These are phyloP conservation scores for Rhodosporidiobolus sp. DNA, from an alignment of 768 basidiomycete genomes.

Conservation along the genomic window DNA sequence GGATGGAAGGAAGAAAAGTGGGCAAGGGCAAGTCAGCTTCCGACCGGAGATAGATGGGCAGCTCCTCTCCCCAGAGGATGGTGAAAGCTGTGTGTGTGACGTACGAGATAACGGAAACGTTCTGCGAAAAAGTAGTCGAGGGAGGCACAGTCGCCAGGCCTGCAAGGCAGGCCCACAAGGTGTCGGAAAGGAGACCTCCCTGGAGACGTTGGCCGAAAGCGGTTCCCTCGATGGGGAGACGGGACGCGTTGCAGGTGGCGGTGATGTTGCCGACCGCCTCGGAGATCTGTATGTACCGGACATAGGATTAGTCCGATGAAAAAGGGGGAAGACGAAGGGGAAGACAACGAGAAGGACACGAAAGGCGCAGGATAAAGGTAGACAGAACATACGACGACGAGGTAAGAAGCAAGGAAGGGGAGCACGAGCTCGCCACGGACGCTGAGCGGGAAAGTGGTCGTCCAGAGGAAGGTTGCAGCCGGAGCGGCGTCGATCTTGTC, in stretches of 20 bases:
- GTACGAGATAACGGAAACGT: constrained; percentile 56
- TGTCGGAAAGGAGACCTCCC: constrained; percentile 75
- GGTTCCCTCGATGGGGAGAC: constrained; percentile 56
- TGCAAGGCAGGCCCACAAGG: constrained; percentile 70
- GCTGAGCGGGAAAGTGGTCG: constrained; percentile 68
- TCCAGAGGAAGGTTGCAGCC: constrained; percentile 62
- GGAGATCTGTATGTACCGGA: constrained; percentile 59
- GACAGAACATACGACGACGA: constrained; percentile 44
- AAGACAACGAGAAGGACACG: background rate
- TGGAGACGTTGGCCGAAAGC: constrained; percentile 79
- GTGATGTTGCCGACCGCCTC: constrained; percentile 79
- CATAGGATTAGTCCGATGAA: background rate
- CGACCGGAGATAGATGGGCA: no score
- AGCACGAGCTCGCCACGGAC: constrained; percentile 68
- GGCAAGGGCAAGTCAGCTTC: no score
- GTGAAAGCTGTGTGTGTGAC: constrained; percentile 40
- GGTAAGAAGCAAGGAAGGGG: constrained; percentile 63
- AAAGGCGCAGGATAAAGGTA: background rate
- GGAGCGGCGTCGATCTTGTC: constrained; percentile 65
- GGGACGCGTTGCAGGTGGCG: background rate
- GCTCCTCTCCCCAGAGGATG: no score
- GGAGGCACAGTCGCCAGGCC: constrained; percentile 81
- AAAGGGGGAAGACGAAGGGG: background rate
- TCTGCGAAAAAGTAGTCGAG: constrained; percentile 49
- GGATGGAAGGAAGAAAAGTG: no score